These are phyloP conservation scores for Jatropha podagrica DNA, from an alignment of 441 rosid genomes.

Conservation along the genomic window DNA sequence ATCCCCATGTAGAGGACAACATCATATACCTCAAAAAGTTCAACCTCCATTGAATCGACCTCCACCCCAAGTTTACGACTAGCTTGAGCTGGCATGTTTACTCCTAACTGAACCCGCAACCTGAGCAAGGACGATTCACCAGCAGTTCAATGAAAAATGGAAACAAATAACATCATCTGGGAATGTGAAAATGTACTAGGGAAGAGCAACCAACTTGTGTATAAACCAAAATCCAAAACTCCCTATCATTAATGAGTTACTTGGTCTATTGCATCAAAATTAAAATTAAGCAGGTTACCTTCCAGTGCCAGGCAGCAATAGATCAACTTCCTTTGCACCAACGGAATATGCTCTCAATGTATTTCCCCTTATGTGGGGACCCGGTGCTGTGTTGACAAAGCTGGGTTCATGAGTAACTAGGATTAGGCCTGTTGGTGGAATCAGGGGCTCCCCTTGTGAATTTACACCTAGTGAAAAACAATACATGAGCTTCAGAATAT, in stretches of 20 bases:
- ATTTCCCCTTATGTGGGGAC: conserved; percentile 94
- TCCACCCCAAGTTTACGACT: conserved; percentile 48
- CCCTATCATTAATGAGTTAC: background rate
- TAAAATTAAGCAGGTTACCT: conserved; percentile 49
- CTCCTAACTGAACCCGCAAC: conserved; percentile 93
- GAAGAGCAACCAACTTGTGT: background rate
- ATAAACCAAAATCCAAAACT: too few species aligned
- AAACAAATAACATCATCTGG: background rate
- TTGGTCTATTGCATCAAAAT: background rate
- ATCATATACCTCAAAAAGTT: conserved; percentile 78
- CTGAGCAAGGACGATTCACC: conserved; percentile 32
- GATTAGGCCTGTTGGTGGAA: conserved; percentile 75
- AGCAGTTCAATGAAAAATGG: background rate
- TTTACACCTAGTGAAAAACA: conserved; percentile 39
- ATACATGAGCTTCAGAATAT: conserved; percentile 22
- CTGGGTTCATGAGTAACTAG: conserved; percentile 86
- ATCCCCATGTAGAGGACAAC: conserved; percentile 98
- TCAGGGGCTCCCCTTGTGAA: conserved; percentile 53
- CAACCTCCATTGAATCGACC: conserved; percentile 48
- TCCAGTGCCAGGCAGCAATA: conserved; percentile 86
- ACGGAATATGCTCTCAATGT: conserved; percentile 71
- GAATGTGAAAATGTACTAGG: too few species aligned
- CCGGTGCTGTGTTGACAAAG: conserved; percentile 70
- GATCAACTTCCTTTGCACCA: conserved; percentile 94
- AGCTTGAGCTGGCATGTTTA: conserved; percentile 97